phyloP scores from a whole-genome alignment of 495 filamentous ascomycete genomes.

The Talaromyces adpressus region DNA sequence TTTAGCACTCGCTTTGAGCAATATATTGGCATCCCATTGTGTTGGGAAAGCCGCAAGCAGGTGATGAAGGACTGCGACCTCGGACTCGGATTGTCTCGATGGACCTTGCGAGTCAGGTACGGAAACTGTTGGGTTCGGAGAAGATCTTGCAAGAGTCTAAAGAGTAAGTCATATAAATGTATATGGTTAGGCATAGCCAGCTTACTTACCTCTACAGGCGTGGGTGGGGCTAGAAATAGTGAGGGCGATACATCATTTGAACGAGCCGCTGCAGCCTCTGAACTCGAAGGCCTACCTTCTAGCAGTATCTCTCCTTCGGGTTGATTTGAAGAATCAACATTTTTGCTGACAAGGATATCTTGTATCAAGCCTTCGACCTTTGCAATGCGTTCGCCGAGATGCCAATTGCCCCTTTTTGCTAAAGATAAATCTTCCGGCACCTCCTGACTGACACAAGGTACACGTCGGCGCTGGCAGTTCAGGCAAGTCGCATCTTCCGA shows the following conservation, averaged over 20 bases:
- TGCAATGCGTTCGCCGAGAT: slow-evolving; percentile 19
- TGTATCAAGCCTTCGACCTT: slow-evolving; percentile 16
- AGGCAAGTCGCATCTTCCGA: slow-evolving; percentile 26
- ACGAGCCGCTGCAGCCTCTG: neutral
- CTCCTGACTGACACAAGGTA: slow-evolving; percentile 35
- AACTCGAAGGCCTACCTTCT: neutral
- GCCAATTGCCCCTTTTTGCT: slow-evolving; percentile 14
- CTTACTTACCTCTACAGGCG: neutral
- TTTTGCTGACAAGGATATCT: neutral
- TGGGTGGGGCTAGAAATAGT: neutral
- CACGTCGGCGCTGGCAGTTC: slow-evolving; percentile 31
- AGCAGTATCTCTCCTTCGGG: neutral
- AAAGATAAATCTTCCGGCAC: slow-evolving; percentile 16
- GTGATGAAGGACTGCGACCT: neutral
- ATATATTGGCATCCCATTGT: neutral
- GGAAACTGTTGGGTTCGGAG: neutral
- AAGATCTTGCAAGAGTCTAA: neutral
- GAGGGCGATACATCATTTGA: neutral
- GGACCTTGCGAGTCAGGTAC: neutral
- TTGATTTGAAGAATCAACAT: neutral
- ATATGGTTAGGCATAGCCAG: neutral
- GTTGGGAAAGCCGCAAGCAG: neutral
- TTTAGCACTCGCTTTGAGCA: neutral
- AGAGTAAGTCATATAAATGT: neutral
- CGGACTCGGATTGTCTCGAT: neutral